Evolutionary conservation across 176 grass and related monocot genomes (phyloP).

Genomic region (Hordeum vulgare): MorexV3_pseudomolecules_assembly NC_058524.1:538849572-538850071

Average conservation of each 20-base stretch:
- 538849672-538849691: conserved; percentile 34
- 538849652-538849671: conserved; percentile 38
- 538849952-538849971: no score
- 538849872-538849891: no score
- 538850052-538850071: no score
- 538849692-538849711: conserved; percentile 60
- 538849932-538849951: no score
- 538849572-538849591: conserved; percentile 36
- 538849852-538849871: no score
- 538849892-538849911: no score
- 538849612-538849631: conserved; percentile 56
- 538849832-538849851: no score
- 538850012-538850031: no score
- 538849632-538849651: conserved; percentile 39
- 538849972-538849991: no score
- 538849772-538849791: conserved; percentile 39
- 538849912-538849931: no score
- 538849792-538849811: conserved; percentile 60
- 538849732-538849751: conserved; percentile 51
- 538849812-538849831: conserved; percentile 18
- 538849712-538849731: conserved; percentile 46
- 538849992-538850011: no score
- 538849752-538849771: conserved; percentile 30
- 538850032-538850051: no score
- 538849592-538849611: conserved; percentile 51